Conservation (phyloP, 2,329 filamentous ascomycete species). For the Hymenoscyphus fructigenus region DNA sequence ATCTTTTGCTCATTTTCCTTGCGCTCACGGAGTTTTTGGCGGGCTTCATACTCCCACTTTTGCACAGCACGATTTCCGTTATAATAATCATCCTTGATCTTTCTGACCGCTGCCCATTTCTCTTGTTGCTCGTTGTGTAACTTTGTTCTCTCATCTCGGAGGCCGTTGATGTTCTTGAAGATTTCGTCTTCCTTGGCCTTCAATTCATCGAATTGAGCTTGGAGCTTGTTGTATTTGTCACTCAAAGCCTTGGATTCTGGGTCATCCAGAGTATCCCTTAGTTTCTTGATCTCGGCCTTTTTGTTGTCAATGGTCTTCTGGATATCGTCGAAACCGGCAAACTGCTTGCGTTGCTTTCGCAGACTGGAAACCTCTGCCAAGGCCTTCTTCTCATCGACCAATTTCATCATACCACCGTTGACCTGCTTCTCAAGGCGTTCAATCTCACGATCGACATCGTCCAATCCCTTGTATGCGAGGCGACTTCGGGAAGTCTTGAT, state of each 20-base stretch:
- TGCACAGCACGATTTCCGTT: constrained; percentile 76
- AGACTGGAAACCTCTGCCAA: constrained; percentile 78
- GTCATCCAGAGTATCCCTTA: constrained; percentile 87
- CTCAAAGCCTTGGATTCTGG: constrained; percentile 86
- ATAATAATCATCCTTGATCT: constrained; percentile 89
- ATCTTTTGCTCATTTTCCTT: constrained; percentile 78
- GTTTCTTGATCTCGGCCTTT: constrained; percentile 82
- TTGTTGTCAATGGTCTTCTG: constrained; percentile 89
- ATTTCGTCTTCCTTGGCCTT: constrained; percentile 90
- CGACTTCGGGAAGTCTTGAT: constrained; percentile 83
- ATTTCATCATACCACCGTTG: constrained; percentile 85
- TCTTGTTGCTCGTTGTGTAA: constrained; percentile 83
- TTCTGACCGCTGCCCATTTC: constrained; percentile 78
- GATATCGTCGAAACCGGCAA: constrained; percentile 76
- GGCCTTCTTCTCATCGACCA: constrained; percentile 97
- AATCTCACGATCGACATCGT: constrained; percentile 86
- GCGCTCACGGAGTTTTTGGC: constrained; percentile 73
- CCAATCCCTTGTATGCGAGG: constrained; percentile 79
- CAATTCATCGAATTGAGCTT: constrained; percentile 84
- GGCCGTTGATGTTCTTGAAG: constrained; percentile 80
- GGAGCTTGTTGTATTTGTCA: constrained; percentile 81
- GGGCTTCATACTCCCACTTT: constrained; percentile 80
- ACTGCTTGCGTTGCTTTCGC: constrained; percentile 88
- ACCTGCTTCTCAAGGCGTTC: constrained; percentile 79
- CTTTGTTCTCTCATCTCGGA: constrained; percentile 83